phyloP scores from a whole-genome alignment of 192 early-diverging fungal species.

The Umbelopsis sp. region DNA sequence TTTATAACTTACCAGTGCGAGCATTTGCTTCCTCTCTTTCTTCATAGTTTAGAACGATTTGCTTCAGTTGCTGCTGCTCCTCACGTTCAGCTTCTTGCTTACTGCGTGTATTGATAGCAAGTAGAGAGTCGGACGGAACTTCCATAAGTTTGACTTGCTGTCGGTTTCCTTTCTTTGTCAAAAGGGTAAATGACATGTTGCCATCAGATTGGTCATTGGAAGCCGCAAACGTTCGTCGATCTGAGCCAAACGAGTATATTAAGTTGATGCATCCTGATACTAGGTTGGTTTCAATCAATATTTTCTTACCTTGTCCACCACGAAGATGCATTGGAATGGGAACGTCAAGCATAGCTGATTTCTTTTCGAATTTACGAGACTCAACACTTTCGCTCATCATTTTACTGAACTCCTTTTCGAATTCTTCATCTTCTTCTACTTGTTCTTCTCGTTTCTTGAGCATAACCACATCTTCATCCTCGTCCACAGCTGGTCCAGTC shows the following conservation, averaged over 20 bases:
- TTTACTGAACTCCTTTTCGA: constrained; percentile 87
- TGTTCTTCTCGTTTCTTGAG: constrained; percentile 58
- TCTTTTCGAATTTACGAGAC: constrained; percentile 77
- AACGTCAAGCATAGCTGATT: constrained; percentile 79
- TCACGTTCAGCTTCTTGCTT: constrained; percentile 88
- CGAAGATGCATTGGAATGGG: constrained; percentile 80
- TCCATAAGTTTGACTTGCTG: constrained; percentile 79
- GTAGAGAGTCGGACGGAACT: constrained; percentile 76
- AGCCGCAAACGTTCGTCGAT: constrained; percentile 26
- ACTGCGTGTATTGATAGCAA: constrained; percentile 78
- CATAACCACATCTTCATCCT: constrained; percentile 74
- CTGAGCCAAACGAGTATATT: constrained; percentile 1
- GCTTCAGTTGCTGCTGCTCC: constrained; percentile 89
- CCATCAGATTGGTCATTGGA: constrained; percentile 32
- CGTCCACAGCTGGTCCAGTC: constrained; percentile 36
- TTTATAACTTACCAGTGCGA: constrained; percentile 24
- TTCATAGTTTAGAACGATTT: constrained; percentile 91
- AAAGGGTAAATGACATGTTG: constrained; percentile 74
- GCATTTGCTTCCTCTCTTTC: constrained; percentile 63
- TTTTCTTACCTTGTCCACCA: constrained; percentile 42
- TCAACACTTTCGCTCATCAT: constrained; percentile 93
- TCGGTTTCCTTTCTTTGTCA: constrained; percentile 87
- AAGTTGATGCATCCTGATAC: neutral
- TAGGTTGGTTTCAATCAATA: neutral
- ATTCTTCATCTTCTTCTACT: constrained; percentile 80